phyloP scores from a whole-genome alignment of 768 basidiomycete species.

The Suillus paluster region DNA sequence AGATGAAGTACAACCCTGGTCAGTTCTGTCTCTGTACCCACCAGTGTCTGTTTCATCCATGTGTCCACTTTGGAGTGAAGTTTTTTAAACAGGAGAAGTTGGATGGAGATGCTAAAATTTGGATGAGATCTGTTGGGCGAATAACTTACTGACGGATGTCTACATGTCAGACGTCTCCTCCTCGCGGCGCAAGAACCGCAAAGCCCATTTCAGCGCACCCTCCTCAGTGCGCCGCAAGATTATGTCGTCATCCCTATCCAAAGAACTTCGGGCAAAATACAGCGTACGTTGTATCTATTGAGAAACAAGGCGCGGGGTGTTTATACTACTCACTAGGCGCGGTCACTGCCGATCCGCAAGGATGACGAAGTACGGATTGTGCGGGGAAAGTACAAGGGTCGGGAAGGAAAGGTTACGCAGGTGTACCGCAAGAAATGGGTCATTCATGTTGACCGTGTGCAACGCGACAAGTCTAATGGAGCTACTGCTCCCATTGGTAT shows the following conservation, averaged over 20 bases:
- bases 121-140: conserved; percentile 45
- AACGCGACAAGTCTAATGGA: conserved; percentile 97
- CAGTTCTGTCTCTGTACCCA: conserved; percentile 43
- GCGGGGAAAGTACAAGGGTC: conserved; percentile 97
- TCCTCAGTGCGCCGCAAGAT: conserved; percentile 96
- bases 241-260: conserved; percentile 95
- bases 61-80: conserved; percentile 29
- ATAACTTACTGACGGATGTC: conserved; percentile 37
- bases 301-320: not conserved
- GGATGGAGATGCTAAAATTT: conserved; percentile 50
- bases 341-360: conserved; percentile 94
- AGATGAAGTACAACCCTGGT: conserved; percentile 87
- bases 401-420: conserved; percentile 97
- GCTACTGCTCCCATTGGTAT: conserved; percentile 92
- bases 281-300: conserved; percentile 58
- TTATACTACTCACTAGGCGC: conserved; percentile 53
- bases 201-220: conserved; percentile 96
- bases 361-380: conserved; percentile 98
- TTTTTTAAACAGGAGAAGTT: conserved; percentile 45
- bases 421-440: conserved; percentile 99
- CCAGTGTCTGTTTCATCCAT: conserved; percentile 19
- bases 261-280: conserved; percentile 93
- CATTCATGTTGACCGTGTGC: conserved; percentile 97
- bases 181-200: conserved; percentile 96
- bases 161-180: conserved; percentile 75